These are phyloP conservation scores for Dictyostelium purpureum DNA, from an alignment of 78 protist species.

Conservation along the genomic window DNA sequence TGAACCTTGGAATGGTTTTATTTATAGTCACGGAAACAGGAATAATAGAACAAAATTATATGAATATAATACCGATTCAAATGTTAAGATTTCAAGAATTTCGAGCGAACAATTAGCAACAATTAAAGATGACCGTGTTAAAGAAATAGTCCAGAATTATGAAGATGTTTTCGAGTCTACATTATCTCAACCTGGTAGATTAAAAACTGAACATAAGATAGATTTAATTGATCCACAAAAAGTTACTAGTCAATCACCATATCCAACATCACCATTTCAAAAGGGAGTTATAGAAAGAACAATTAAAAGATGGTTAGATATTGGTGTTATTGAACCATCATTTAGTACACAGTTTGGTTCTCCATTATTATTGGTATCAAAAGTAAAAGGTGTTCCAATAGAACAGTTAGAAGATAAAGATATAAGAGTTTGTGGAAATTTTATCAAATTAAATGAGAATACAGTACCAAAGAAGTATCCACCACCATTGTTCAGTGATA, in stretches of 20 bases:
- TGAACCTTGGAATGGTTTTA: not conserved
- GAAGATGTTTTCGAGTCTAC: not conserved
- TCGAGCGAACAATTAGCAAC: not conserved
- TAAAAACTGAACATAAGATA: not conserved
- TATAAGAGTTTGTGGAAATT: not conserved
- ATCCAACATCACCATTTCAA: not conserved
- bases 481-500: not conserved
- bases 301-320: not conserved
- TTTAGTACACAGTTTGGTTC: not conserved
- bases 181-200: not conserved
- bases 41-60: not conserved
- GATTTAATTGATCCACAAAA: not conserved
- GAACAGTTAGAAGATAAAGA: not conserved
- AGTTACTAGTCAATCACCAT: not conserved
- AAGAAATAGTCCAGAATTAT: not conserved
- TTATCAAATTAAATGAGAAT: too few species aligned
- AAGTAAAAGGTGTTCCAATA: not conserved
- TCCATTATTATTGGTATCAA: not conserved
- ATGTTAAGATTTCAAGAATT: not conserved
- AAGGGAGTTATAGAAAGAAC: not conserved
- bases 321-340: not conserved
- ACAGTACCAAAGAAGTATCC: not conserved
- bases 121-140: not conserved
- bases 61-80: not conserved
- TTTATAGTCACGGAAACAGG: not conserved